Conservation (phyloP, 805 yeast species). For the Monosporozyma aerobia region DNA sequence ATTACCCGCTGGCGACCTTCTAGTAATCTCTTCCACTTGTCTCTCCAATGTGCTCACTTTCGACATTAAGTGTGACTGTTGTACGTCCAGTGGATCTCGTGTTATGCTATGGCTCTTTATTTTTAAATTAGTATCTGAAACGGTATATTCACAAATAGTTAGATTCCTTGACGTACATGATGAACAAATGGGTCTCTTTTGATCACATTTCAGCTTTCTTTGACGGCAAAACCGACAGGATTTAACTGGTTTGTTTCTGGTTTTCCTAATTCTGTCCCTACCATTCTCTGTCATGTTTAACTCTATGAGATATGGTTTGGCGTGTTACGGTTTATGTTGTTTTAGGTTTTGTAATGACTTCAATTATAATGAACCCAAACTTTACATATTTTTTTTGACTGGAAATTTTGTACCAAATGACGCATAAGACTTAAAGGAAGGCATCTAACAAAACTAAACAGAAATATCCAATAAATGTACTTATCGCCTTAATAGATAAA, state of each 20-base stretch:
- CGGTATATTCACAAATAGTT: constrained; percentile 12
- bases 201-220: constrained; percentile 26
- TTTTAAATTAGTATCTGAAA: background rate
- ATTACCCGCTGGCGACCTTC: background rate
- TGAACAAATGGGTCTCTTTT: constrained; percentile 22
- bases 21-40: background rate
- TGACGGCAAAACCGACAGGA: constrained; percentile 24
- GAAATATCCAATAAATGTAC: too few relatives aligned
- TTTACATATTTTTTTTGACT: background rate
- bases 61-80: background rate
- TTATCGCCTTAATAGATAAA: too few relatives aligned
- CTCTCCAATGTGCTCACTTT: background rate
- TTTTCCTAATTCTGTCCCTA: background rate
- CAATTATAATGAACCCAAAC: background rate
- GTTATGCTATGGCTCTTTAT: background rate
- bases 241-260: constrained; percentile 20
- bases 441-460: too few relatives aligned
- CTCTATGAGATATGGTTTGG: background rate
- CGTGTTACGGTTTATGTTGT: too few relatives aligned
- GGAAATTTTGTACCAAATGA: background rate
- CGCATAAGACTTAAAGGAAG: too few relatives aligned
- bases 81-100: background rate
- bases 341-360: background rate
- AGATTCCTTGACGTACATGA: constrained; percentile 17
- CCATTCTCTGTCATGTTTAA: background rate